A percentile compares a stretch with the other conserved stretches of the same genome.
These are phyloP conservation scores for Chlamydomonas eustigma DNA, from an alignment of 139 green algal genomes.

Conservation along the genomic window DNA sequence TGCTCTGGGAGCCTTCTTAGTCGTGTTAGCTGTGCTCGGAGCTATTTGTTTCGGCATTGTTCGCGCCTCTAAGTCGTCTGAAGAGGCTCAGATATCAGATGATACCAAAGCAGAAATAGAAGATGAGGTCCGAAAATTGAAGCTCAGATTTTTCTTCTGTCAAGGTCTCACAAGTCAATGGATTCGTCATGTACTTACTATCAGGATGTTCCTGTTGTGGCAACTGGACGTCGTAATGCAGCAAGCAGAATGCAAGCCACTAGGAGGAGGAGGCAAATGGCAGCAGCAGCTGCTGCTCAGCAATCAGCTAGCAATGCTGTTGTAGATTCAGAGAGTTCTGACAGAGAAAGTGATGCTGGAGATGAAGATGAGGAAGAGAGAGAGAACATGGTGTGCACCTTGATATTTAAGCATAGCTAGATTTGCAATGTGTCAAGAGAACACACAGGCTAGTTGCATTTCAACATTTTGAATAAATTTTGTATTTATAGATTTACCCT, in stretches of 20 bases:
- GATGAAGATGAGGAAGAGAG: neutral
- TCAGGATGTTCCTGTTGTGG: neutral
- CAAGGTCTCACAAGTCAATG: neutral
- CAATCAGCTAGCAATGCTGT: neutral
- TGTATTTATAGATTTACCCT: neutral
- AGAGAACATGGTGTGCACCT: neutral
- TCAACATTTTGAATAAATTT: neutral
- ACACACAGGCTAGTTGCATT: neutral
- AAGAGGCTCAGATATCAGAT: no score
- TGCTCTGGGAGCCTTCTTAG: no score
- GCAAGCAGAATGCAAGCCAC: neutral
- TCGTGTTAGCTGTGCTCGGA: no score
- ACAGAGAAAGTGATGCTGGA: neutral
- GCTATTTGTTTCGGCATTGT: no score
- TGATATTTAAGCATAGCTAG: neutral
- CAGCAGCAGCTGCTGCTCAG: neutral
- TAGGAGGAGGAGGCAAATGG: neutral
- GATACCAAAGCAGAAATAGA: no score
- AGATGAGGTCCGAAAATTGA: no score
- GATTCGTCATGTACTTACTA: neutral
- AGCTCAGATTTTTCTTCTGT: conserved; percentile 1
- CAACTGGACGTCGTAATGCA: neutral
- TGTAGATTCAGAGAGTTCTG: neutral
- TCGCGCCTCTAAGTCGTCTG: no score
- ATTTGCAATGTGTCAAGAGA: neutral